Base-by-base conservation (phyloP, 2,329 filamentous ascomycete genomes). In the Clathrospora elynae region DNA sequence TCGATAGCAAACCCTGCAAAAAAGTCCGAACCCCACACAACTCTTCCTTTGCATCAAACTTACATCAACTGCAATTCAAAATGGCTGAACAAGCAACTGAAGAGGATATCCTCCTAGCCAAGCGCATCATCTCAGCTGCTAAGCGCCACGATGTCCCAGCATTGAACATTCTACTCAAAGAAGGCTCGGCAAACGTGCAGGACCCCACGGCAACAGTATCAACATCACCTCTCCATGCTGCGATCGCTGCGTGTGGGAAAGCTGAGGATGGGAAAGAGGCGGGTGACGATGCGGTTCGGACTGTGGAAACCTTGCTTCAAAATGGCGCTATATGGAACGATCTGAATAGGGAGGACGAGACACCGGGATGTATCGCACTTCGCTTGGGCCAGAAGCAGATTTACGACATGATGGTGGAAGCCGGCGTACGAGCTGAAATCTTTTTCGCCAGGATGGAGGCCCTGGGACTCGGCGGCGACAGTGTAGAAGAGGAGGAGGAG, bases 321-420 rank as follows among this genome's bases (percentile, higher is more conserved):
- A 69, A 70, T 42, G 67, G 67, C n/a, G 66, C 64, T 12, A 68
- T 70, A 40, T 70, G 66, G 67, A 70, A 70, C 36, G 67, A 69
- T 36, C 43, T 69, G 42, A 68, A 69, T 51, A 64, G 61, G 34
- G 59, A 68, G 20, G 67, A 68, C 28, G 67, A 70, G n/a, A 69
- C 67, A 10, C 67, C 66, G 7, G 67, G 67, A 48, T 70, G 66
- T 38, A 63, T 70, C 34, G 67, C 66, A 4, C 57, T 67, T 8
- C 50, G 59, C 7, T 42, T 66, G 6, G 64, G 59, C 12, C 65
- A 68, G 33, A 61, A 62, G 39, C 60, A 64, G 45, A 59, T 69
- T 17, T 70, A 70, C 50, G 55, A 67, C 2, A 56, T 64, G 12
- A 66, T 69, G 63, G 66, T 70, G 3, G 64, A 68, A 33, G 67